Conservation (phyloP, 768 basidiomycete species). For the Fistulinella prunicolor region DNA sequence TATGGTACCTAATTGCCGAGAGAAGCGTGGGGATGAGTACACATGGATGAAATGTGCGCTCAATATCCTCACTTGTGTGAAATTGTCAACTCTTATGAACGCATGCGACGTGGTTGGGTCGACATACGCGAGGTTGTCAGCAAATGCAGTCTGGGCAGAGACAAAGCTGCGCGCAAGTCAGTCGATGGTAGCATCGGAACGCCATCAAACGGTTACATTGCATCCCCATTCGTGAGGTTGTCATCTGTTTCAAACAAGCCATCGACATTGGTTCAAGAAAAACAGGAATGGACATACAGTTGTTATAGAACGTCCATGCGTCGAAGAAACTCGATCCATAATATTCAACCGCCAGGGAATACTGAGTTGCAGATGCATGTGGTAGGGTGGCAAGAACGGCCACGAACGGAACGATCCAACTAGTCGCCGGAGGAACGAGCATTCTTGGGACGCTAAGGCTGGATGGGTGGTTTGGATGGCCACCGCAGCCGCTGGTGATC, state of each 20-base stretch:
- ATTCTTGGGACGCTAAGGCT: slow-evolving; percentile 6
- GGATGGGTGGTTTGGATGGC: background rate
- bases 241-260: slow-evolving; percentile 45
- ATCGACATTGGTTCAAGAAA: background rate
- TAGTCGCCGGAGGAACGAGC: background rate
- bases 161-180: slow-evolving; percentile 41
- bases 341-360: slow-evolving; percentile 56
- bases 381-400: slow-evolving; percentile 9
- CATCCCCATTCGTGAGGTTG: slow-evolving; percentile 68
- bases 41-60: background rate
- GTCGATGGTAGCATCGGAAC: background rate
- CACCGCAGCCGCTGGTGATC: background rate
- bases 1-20: slow-evolving; percentile 24
- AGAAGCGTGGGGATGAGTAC: background rate
- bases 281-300: slow-evolving; percentile 25
- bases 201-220: slow-evolving; percentile 35
- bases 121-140: slow-evolving; percentile 56
- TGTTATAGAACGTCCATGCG: slow-evolving; percentile 61
- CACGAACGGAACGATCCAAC: slow-evolving; percentile 6
- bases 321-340: slow-evolving; percentile 63
- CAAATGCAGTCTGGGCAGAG: slow-evolving; percentile 40
- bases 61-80: slow-evolving; percentile 40
- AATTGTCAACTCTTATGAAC: slow-evolving; percentile 76
- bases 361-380: slow-evolving; percentile 32
- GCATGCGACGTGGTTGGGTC: slow-evolving; percentile 65